phyloP scores from a whole-genome alignment of 345 rosid genomes.

The Gossypium bickii region DNA sequence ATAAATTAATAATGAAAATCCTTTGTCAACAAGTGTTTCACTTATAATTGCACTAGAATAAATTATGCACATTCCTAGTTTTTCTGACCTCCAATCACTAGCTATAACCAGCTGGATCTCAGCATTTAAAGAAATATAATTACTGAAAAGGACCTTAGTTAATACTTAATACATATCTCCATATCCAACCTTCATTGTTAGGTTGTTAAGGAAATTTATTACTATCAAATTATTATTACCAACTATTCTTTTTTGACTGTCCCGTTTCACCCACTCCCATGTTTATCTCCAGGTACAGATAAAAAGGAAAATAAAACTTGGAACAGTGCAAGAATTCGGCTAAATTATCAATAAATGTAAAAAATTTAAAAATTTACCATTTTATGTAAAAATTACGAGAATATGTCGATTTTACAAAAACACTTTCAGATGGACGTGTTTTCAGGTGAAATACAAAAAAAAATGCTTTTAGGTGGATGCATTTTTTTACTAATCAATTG shows the following conservation, averaged over 20 bases:
- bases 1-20: background rate
- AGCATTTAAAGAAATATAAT: background rate
- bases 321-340: background rate
- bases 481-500: no score
- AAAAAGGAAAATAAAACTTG: background rate
- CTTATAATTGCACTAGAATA: background rate
- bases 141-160: background rate
- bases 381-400: no score
- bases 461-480: no score
- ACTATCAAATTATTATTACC: background rate
- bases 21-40: background rate
- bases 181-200: background rate
- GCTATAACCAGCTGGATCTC: constrained; percentile 9
- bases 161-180: background rate
- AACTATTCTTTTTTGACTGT: background rate
- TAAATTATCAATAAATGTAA: no score
- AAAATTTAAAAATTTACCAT: no score
- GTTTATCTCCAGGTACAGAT: background rate
- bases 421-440: accelerated
- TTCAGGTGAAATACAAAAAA: no score
- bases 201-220: background rate
- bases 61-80: background rate
- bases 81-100: background rate
- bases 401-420: no score
- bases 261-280: background rate